Base-by-base conservation (phyloP, 2,329 filamentous ascomycete species). In the Aspergillus pseudoviridinutans region DNA sequence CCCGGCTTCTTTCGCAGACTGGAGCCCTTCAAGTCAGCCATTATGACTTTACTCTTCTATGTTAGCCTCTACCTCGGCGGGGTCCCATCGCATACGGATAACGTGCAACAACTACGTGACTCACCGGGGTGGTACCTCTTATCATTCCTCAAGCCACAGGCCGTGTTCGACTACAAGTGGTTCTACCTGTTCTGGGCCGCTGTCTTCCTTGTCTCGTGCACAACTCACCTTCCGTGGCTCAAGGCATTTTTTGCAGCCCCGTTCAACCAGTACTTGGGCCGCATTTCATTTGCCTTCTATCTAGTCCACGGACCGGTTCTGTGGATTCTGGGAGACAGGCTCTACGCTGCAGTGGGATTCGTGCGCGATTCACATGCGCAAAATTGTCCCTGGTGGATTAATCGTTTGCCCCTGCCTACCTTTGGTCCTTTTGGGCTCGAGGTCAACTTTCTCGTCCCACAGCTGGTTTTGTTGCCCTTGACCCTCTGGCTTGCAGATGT, bases 111-210 rank as follows among this genome's bases (percentile, higher is more conserved):
- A 6, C 71, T 89, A 1, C 72, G 76, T 25, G 76, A 77, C 25
- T 84, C 80, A 17, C 80, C 83, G 0, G 85, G 86, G 2, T 88
- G 85, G 85, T 79, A 80, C 60, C 84, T 78, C 61, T 71, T 87
- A 14, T 84, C 84, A 0, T 79, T 78, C 58, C 74, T 89, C 56
- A 87, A 87, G 58, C 85, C 86, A 0, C 84, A 88, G 66, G 86
- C 86, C 1, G 82, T 86, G 10, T 87, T 79, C 62, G 84, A 88
- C 67, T 81, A 79, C 66, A 88, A 88, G 70, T 88, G 85, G 85
- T 88, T 88, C 71, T 88, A 80, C 67, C 78, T 88, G 2, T 86
- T 86, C 67, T 84, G 80, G 75, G 85, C 84, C 0, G 79, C 86
- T 1, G 74, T 78, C 25, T 78, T 86, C 53, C 68, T 87, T 0